A percentile compares a stretch with the other conserved stretches of the same genome.
Evolutionary conservation across 2,329 filamentous ascomycete genomes (phyloP).

Genomic region (Phoma sp.): DNA sequence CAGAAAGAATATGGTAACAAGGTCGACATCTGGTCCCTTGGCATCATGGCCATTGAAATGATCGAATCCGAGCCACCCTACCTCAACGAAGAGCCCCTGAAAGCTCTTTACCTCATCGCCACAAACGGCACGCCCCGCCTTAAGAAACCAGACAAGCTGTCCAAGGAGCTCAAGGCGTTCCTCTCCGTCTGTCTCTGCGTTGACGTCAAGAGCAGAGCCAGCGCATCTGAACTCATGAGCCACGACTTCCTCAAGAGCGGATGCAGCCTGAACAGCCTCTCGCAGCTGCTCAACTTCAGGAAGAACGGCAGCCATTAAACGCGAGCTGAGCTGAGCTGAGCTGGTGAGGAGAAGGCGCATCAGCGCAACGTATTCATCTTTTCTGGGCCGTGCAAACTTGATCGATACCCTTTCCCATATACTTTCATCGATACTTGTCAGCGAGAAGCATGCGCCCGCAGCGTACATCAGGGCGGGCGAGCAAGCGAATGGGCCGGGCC

Average conservation of each 20-base stretch:
- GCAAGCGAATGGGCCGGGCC: too few relatives aligned
- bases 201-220: conserved; percentile 92
- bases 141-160: conserved; percentile 98
- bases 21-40: conserved; percentile 98
- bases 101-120: conserved; percentile 95
- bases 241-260: conserved; percentile 96
- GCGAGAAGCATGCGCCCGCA: conserved; percentile 6
- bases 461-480: conserved; percentile 5
- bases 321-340: conserved; percentile 2
- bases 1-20: conserved; percentile 99
- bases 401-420: conserved; percentile 41
- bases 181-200: conserved; percentile 95
- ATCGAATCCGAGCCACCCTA: conserved; percentile 98
- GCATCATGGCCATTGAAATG: conserved; percentile 99
- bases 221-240: conserved; percentile 84
- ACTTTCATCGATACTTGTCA: conserved; percentile 23
- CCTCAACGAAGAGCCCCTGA: conserved; percentile 95
- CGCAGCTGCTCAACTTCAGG: conserved; percentile 83
- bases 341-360: neutral
- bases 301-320: conserved; percentile 68
- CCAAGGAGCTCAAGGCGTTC: conserved; percentile 98
- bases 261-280: conserved; percentile 81
- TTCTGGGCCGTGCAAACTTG: conserved; percentile 30
- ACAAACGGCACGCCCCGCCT: conserved; percentile 96
- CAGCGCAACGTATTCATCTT: conserved; percentile 4